phyloP scores from a whole-genome alignment of 371 early-diverging fungal genomes.

The Parasitella parasitica region DNA sequence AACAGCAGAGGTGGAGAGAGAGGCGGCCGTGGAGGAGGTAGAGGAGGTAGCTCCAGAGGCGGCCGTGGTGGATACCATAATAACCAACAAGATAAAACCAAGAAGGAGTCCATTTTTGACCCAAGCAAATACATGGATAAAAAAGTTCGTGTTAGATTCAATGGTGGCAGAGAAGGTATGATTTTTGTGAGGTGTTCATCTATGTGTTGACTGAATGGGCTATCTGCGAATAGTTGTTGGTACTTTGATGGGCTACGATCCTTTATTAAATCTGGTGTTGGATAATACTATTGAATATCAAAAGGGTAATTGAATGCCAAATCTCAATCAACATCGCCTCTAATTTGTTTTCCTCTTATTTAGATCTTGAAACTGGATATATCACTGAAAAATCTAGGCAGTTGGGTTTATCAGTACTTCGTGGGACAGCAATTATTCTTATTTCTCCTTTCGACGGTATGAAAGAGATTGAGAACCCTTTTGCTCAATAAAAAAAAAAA shows the following conservation, averaged over 20 bases:
- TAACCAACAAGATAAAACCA: constrained; percentile 61
- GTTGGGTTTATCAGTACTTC: constrained; percentile 87
- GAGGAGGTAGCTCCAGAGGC: constrained; percentile 57
- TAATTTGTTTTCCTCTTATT: not conserved
- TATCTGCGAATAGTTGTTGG: constrained; percentile 70
- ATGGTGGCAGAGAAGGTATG: constrained; percentile 92
- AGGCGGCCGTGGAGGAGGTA: constrained; percentile 56
- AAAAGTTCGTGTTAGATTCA: constrained; percentile 88
- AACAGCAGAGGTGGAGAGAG: constrained; percentile 43
- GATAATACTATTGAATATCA: constrained; percentile 87
- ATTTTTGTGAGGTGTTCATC: not conserved
- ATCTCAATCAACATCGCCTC: not conserved
- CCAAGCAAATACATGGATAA: constrained; percentile 91
- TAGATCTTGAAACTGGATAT: constrained; percentile 5
- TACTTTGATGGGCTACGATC: constrained; percentile 91
- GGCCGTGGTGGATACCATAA: constrained; percentile 37
- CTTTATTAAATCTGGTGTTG: constrained; percentile 89
- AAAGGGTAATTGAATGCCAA: constrained; percentile 52
- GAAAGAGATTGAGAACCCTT: constrained; percentile 92
- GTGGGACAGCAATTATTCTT: constrained; percentile 87
- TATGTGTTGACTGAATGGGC: not conserved
- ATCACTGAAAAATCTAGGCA: constrained; percentile 4
- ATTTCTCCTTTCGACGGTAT: constrained; percentile 92
- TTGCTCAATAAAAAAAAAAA: constrained; percentile 37
- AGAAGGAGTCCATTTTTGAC: constrained; percentile 90